Evolutionary conservation across 805 yeast genomes (phyloP), one percentile per base, ranked within the genome.

Genomic region (Wickerhamia fluorescens): DNA sequence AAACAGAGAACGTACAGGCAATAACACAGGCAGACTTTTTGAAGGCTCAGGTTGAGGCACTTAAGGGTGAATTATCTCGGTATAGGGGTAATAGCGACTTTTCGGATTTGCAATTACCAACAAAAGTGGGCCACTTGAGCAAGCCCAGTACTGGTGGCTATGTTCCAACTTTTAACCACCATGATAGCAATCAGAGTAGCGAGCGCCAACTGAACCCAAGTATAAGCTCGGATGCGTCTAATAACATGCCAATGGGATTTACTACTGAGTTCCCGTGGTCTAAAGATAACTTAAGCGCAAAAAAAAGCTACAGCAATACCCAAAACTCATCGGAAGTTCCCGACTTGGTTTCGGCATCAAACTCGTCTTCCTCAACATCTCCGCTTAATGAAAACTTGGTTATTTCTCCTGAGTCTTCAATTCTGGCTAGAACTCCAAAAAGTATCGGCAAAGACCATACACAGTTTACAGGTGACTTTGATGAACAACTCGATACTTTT

Each of bases 1-100:
- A 92, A 53, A 70, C 71, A 38, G 82, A 78, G 41, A 78, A 79
- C 34, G 58, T 75, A 32, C 73, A 75, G 38, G 81, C 81, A 29
- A 66, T 68, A 14, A 70, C 82, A 16, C 95, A 88, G 49, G 68
- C 79, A 23, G 82, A 80, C 43, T 71, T 83, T 32, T 59, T 89
- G 38, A 68, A 82, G 49, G 66, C 78, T 23, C 95, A 87, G 55
- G 85, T 89, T 16, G 75, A 74, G 32, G 67, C 79, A 34, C 66
- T 89, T 28, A 75, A 84, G 63, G 56, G 57, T 15, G 95, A 88
- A 58, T 66, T 89, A 35, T 56, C 72, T 8, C 71, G 72, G 40
- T 78, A 72, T 50, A 65, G 83, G 29, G 66, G 67, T 12, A 41
- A 37, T 31, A 17, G 40, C 11, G 57, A 56, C 27, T 42, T 57